Base-by-base conservation (phyloP, 2,329 filamentous ascomycete genomes). In the Purpureocillium lavendulum region DNA sequence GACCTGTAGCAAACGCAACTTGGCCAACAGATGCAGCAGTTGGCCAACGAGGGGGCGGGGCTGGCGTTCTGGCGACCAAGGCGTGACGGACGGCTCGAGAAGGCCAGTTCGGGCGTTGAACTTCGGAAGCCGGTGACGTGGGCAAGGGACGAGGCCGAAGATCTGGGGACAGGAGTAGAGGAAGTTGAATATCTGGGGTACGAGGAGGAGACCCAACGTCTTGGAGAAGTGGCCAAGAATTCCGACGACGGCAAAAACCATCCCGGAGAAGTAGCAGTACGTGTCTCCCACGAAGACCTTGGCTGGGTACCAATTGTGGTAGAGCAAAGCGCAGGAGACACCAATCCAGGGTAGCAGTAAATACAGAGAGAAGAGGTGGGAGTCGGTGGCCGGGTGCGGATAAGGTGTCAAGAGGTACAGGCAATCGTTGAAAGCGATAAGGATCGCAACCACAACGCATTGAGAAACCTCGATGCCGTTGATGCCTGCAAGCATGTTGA, bases 401-500 rank as follows among this genome's bases (percentile, higher is more conserved):
- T 89, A 88, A 0, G 82, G 80, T 1, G 82, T 83, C 44, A 87
- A 71, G 36, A 97, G 77, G 64, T 97, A 98, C 47, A 97, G 73
- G 38, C 75, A 70, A 60, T 97, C 92, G 66, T 98, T 98, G 58
- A 87, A 66, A 43, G 83, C 77, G 49, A 98, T 77, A 37, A 97
- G 75, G 39, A 80, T 61, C 18, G 89, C 90, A 57, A 98, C 87
- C 47, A 95, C 85, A 46, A 98, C 70, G 43, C 88, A 96, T 65
- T 98, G 92, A 10, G 84, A 80, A 40, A 97, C 92, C 62, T 98
- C 92, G 59, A 98, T 92, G 40, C 92, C 92, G 62, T 98, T 98
- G 63, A 98, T 87, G n/a, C 92, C 92, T 0, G 92, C 92, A n/a
- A 98, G 71, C 66, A 98, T 98, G 70, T 98, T 98, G 75, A 98